Conservation (phyloP, 2,329 filamentous ascomycete species). For the Talaromyces sp. region DNA sequence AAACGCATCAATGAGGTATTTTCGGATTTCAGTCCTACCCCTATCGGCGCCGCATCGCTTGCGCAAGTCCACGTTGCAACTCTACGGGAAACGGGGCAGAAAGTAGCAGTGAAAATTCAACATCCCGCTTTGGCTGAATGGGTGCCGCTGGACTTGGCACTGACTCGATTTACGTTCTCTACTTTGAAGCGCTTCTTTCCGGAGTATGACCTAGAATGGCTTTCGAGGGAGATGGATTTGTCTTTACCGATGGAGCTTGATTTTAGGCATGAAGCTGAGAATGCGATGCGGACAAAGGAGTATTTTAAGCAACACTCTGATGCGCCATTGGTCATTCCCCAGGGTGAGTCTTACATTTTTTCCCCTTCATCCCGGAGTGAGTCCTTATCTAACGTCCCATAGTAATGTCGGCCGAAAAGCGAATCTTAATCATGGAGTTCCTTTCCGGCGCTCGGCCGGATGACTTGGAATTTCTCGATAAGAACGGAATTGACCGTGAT, state of each 20-base stretch:
- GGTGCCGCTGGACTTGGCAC: constrained; percentile 77
- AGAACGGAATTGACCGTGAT: constrained; percentile 82
- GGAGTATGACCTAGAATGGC: constrained; percentile 95
- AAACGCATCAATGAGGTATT: constrained; percentile 75
- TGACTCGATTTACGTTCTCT: constrained; percentile 85
- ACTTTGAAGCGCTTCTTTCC: constrained; percentile 91
- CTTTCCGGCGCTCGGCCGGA: constrained; percentile 82
- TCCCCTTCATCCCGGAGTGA: not conserved
- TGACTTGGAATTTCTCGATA: constrained; percentile 80
- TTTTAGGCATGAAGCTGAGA: constrained; percentile 77
- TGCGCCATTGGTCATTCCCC: constrained; percentile 80
- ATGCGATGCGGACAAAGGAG: constrained; percentile 70
- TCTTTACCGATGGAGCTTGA: constrained; percentile 89
- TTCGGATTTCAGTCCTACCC: constrained; percentile 70
- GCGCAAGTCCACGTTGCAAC: constrained; percentile 91
- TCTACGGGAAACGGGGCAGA: constrained; percentile 72
- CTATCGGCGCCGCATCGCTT: constrained; percentile 87
- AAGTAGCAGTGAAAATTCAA: constrained; percentile 94
- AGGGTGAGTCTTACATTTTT: constrained; percentile 43
- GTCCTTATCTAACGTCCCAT: not conserved
- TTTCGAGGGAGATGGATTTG: constrained; percentile 85
- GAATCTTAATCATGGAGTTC: constrained; percentile 93
- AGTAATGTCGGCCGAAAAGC: constrained; percentile 81
- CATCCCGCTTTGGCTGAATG: constrained; percentile 86
- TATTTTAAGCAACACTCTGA: constrained; percentile 72